phyloP scores from a whole-genome alignment of 2,329 filamentous ascomycete genomes.

The Ceratocystis variospora region DNA sequence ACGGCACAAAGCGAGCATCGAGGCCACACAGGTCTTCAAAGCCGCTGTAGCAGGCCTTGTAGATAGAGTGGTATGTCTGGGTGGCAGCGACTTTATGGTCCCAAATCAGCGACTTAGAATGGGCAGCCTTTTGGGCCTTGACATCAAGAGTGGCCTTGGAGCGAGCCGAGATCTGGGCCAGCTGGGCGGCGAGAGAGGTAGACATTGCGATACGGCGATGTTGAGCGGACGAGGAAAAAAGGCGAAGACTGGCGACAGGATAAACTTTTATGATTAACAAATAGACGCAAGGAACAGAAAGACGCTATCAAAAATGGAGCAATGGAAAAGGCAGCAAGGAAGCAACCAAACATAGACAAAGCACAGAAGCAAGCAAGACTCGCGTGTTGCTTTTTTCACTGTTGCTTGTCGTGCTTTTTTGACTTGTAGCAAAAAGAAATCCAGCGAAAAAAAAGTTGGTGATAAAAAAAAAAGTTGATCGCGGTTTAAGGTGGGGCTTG shows the following conservation, averaged over 20 bases:
- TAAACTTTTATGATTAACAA: constrained; percentile 4
- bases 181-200: constrained; percentile 79
- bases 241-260: constrained; percentile 5
- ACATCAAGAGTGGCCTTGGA: constrained; percentile 84
- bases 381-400: background rate
- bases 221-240: constrained; percentile 56
- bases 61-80: constrained; percentile 84
- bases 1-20: constrained; percentile 64
- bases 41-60: constrained; percentile 72
- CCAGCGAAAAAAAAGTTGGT: background rate
- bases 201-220: constrained; percentile 41
- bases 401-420: background rate
- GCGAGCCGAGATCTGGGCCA: constrained; percentile 80
- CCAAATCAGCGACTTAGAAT: constrained; percentile 91
- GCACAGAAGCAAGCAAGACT: background rate
- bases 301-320: background rate
- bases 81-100: constrained; percentile 69
- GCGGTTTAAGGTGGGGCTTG: constrained; percentile 8
- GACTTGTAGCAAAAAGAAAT: background rate
- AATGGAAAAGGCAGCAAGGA: background rate
- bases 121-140: constrained; percentile 80
- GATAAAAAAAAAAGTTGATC: constrained; percentile 17
- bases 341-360: constrained; percentile 6
- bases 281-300: constrained; percentile 3
- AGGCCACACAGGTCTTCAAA: constrained; percentile 84